phyloP scores from a whole-genome alignment of 257 asterid genomes.

The Forsythia suspensa region DNA sequence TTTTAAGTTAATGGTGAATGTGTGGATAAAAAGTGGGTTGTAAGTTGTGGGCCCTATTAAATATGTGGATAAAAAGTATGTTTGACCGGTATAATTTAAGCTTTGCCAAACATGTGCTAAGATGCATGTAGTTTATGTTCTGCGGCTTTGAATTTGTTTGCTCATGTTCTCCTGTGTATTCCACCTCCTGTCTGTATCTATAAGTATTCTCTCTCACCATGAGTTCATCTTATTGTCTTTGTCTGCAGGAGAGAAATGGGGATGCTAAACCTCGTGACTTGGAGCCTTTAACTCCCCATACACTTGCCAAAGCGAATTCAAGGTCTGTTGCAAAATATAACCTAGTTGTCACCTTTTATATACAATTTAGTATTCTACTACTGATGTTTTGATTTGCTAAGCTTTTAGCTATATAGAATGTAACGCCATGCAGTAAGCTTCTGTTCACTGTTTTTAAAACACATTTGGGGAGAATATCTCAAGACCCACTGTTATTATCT shows the following conservation, averaged over 20 bases:
- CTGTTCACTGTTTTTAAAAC: neutral
- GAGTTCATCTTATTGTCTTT: conserved; percentile 17
- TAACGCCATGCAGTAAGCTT: neutral
- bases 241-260: conserved; percentile 74
- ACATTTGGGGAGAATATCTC: neutral
- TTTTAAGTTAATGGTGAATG: too few relatives aligned
- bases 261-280: conserved; percentile 64
- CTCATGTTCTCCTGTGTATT: neutral
- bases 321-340: conserved; percentile 47
- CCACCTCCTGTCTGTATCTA: neutral
- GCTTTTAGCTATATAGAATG: neutral
- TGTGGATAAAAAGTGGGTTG: too few relatives aligned
- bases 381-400: neutral
- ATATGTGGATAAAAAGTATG: too few relatives aligned
- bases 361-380: neutral
- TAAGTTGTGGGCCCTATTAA: too few relatives aligned
- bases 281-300: conserved; percentile 80
- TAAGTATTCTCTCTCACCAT: neutral
- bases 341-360: neutral
- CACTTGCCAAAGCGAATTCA: conserved; percentile 63
- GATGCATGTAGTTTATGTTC: neutral
- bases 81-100: too few relatives aligned
- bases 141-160: neutral
- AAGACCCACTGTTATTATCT: neutral
- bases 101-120: too few relatives aligned